Conservation (phyloP, 495 filamentous ascomycete genomes). For the Filosporella fistucella region DNA sequence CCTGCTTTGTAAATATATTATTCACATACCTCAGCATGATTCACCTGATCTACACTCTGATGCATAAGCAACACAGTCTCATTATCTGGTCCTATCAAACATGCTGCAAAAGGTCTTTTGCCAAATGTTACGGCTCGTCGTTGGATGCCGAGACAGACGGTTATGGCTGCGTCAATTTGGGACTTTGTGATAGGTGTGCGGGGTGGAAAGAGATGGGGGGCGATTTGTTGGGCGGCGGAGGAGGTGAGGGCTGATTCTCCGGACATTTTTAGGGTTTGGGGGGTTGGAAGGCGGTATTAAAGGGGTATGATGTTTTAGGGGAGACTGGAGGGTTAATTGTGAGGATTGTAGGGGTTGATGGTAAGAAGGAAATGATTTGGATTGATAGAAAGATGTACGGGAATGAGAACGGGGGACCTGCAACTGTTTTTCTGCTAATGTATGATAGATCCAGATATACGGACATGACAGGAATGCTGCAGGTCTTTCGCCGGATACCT, state of each 20-base stretch:
- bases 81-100: conserved; percentile 45
- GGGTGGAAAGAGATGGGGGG: conserved; percentile 27
- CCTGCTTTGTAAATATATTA: neutral
- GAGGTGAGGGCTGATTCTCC: conserved; percentile 20
- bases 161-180: conserved; percentile 33
- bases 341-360: neutral
- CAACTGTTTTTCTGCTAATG: neutral
- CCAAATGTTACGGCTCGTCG: conserved; percentile 32
- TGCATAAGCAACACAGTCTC: conserved; percentile 40
- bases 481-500: too few relatives aligned
- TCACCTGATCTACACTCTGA: conserved; percentile 49
- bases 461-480: neutral
- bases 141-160: conserved; percentile 37
- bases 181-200: conserved; percentile 26
- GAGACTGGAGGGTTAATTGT: neutral
- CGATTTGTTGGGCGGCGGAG: conserved; percentile 12
- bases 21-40: conserved; percentile 41
- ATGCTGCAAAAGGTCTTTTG: conserved; percentile 46
- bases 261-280: conserved; percentile 8
- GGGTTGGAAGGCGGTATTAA: neutral
- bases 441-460: neutral
- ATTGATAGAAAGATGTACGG: neutral
- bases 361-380: too few relatives aligned
- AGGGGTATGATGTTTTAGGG: conserved; percentile 1
- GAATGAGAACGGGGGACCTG: neutral